Evolutionary conservation across 2,329 filamentous ascomycete genomes (phyloP), one percentile per base, ranked within the genome.

Genomic region (Cytospora leucostoma): DNA sequence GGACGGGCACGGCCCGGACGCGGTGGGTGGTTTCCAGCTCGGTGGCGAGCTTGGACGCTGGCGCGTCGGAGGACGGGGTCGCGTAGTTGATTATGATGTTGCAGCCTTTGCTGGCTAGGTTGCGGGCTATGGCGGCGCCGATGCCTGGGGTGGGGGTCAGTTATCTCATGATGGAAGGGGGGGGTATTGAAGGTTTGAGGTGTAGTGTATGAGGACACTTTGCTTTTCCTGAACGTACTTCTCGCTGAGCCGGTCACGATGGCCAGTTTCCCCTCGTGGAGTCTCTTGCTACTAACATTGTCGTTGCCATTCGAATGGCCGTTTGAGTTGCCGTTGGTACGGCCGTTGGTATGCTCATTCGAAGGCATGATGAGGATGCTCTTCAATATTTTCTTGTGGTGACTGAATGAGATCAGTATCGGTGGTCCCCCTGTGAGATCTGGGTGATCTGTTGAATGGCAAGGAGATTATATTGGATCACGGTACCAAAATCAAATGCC

Each of bases 141-240:
- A 68, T 67, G 12, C 66, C 66, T 79, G 13, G 34, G 19, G 13
- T 4, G 13, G 12, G n/a, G 34, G 13, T 62, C 44, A 44, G 40
- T 47, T 47, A 12, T 2, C 15, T 27, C 21, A 10, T 47, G 44
- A 15, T 10, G 40, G n/a, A 21, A n/a, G 11, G 6, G 19, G n/a
- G 40, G n/a, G 44, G 11, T n/a, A n/a, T 44, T 21, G 8, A 47
- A 1, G 12, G 1, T 12, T 11, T 47, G 44, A 4, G 1, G 21
- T 10, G 44, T 7, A n/a, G 44, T 38, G 10, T 38, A 6, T 13
- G 12, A 38, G 12, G 6, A 38, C n/a, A 21, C 7, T 4, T 47
- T 10, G 44, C 17, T 44, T 44, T 12, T 4, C 17, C 10, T 40
- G 12, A 17, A 21, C 44, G 7, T 47, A 47, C 44, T 47, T 12